Evolutionary conservation across 2,329 filamentous ascomycete species (phyloP).

Genomic region (Trichoderma sp.): DNA sequence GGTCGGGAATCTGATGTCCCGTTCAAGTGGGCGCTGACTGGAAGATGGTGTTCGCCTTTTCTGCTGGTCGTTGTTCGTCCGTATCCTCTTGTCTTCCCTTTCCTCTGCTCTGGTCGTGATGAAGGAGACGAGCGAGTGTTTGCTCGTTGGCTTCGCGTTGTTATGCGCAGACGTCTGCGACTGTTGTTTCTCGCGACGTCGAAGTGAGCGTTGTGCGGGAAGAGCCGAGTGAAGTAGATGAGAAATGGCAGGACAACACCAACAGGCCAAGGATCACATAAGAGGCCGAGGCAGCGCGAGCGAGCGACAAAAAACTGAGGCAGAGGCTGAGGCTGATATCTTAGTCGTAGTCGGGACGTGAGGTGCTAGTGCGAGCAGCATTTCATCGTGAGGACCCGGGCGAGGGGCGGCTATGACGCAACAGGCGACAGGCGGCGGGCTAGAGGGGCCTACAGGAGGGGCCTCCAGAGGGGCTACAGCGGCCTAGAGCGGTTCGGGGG

Average conservation of each 20-base stretch:
- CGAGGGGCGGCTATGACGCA: conserved; percentile 32
- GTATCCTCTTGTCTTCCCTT: background rate
- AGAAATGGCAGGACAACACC: too few species aligned
- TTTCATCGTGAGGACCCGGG: conserved; percentile 24
- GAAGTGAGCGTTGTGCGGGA: too few species aligned
- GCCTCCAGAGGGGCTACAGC: too few species aligned
- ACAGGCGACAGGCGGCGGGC: conserved; percentile 8
- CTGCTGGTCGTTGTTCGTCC: background rate
- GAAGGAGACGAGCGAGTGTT: background rate
- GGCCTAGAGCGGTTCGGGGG: too few species aligned
- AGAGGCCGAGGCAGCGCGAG: too few species aligned
- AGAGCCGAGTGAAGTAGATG: too few species aligned
- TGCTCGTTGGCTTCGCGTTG: background rate
- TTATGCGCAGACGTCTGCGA: background rate
- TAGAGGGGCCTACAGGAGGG: background rate
- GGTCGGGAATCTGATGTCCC: background rate
- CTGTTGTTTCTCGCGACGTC: too few species aligned
- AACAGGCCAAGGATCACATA: too few species aligned
- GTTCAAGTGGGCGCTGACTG: conserved; percentile 21
- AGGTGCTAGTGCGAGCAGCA: background rate
- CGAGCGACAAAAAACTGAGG: background rate
- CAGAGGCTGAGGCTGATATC: background rate
- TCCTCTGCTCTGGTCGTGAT: background rate
- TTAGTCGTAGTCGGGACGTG: too few species aligned
- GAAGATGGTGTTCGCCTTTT: background rate